Evolutionary conservation across 1,284 basidiomycete species (phyloP).

Genomic region (Takashimella tepidaria): DNA sequence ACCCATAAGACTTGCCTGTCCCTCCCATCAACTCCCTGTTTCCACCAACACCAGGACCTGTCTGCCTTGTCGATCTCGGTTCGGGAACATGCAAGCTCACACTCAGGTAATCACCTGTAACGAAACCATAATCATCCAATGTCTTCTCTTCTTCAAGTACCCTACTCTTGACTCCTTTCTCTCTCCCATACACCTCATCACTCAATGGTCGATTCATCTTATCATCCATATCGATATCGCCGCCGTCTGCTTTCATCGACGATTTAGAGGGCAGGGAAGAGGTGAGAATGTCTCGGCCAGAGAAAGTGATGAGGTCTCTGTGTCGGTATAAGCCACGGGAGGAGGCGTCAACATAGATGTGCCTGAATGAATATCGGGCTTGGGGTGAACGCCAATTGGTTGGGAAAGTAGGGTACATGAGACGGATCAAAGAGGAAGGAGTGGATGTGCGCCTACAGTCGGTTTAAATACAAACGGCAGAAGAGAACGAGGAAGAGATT

Average conservation of each 20-base stretch:
- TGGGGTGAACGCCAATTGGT: constrained; percentile 35
- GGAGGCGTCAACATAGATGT: constrained; percentile 43
- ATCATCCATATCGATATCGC: background rate
- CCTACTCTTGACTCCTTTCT: background rate
- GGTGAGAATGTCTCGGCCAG: constrained; percentile 31
- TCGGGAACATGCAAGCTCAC: constrained; percentile 34
- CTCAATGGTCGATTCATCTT: constrained; percentile 22
- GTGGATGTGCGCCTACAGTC: constrained; percentile 35
- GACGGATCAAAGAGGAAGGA: constrained; percentile 34
- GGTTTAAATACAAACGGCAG: too few relatives aligned
- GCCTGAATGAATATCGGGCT: constrained; percentile 37
- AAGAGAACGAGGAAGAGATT: too few relatives aligned
- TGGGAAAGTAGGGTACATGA: constrained; percentile 38
- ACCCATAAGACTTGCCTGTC: background rate
- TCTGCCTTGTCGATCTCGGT: constrained; percentile 17
- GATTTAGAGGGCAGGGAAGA: constrained; percentile 5
- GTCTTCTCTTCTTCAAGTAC: constrained; percentile 34
- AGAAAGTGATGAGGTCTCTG: constrained; percentile 34
- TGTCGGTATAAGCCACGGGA: constrained; percentile 34
- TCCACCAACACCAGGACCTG: background rate
- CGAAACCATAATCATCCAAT: constrained; percentile 38
- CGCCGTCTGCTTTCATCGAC: background rate
- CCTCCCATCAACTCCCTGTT: background rate
- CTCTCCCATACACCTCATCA: constrained; percentile 6
- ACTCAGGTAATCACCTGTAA: constrained; percentile 39